Evolutionary conservation across 2,329 filamentous ascomycete genomes (phyloP).

Genomic region (Nigrospora osmanthi): DNA sequence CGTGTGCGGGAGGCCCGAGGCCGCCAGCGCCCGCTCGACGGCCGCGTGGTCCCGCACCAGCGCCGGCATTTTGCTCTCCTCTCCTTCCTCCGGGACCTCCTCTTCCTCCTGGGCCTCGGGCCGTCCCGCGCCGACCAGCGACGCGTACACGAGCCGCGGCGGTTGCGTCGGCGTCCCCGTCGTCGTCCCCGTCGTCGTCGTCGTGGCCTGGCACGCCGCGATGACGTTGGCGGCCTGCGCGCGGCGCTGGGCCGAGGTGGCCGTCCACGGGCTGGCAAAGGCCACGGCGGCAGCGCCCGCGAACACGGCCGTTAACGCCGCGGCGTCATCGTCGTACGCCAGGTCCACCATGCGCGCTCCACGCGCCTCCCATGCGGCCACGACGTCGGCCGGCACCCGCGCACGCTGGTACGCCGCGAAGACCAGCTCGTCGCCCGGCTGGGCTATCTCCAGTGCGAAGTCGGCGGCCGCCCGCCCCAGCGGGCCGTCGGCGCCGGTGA

Average conservation of each 20-base stretch:
- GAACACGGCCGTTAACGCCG: constrained; percentile 7
- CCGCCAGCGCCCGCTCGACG: constrained; percentile 9
- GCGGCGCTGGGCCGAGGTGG: constrained; percentile 6
- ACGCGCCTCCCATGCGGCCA: constrained; percentile 1
- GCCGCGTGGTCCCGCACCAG: constrained; percentile 11
- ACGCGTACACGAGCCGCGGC: constrained; percentile 11
- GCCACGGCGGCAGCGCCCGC: constrained; percentile 12
- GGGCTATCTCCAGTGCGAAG: constrained; percentile 6
- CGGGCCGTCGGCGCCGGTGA: constrained; percentile 9
- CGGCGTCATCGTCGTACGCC: constrained; percentile 7
- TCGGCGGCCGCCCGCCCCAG: constrained; percentile 8
- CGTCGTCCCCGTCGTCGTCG: not conserved
- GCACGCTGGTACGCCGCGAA: constrained; percentile 5
- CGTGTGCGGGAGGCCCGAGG: constrained; percentile 9
- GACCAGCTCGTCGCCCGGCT: constrained; percentile 8
- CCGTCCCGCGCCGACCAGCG: constrained; percentile 10
- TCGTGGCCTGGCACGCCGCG: constrained; percentile 6
- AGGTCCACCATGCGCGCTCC: constrained; percentile 5
- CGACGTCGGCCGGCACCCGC: constrained; percentile 2
- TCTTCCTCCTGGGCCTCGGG: not conserved
- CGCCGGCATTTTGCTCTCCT: constrained; percentile 1
- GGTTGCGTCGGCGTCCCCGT: too few species aligned
- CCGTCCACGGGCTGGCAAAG: constrained; percentile 11
- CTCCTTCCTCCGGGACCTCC: not conserved
- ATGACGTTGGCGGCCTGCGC: constrained; percentile 10